Evolutionary conservation across 371 early-diverging fungal genomes (phyloP).

Genomic region (Mucor circinelloides): DNA sequence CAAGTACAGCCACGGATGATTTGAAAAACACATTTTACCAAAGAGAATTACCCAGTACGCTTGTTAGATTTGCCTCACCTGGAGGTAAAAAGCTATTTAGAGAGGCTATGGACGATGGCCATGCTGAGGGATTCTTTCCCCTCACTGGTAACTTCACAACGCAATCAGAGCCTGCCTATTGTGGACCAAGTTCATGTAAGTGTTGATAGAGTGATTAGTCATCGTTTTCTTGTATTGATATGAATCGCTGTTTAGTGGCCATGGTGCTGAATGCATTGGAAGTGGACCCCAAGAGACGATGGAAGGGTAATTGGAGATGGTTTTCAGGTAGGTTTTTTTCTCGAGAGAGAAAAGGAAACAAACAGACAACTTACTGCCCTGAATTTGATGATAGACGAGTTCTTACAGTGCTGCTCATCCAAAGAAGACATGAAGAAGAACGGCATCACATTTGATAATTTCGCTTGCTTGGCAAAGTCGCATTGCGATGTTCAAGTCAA

Average conservation of each 20-base stretch:
- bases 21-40: constrained; percentile 74
- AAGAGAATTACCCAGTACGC: constrained; percentile 70
- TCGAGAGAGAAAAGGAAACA: background rate
- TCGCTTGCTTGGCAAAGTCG: constrained; percentile 84
- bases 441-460: constrained; percentile 90
- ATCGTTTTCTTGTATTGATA: constrained; percentile 50
- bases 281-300: constrained; percentile 83
- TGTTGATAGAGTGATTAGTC: constrained; percentile 12
- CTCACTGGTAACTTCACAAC: constrained; percentile 89
- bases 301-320: constrained; percentile 96
- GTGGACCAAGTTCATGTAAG: constrained; percentile 61
- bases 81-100: constrained; percentile 81
- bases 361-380: background rate
- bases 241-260: constrained; percentile 53
- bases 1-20: constrained; percentile 24
- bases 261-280: constrained; percentile 93
- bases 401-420: constrained; percentile 83
- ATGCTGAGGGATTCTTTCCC: constrained; percentile 86
- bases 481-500: constrained; percentile 82
- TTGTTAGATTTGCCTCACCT: constrained; percentile 79
- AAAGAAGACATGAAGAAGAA: constrained; percentile 78
- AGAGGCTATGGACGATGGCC: constrained; percentile 72
- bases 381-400: constrained; percentile 61
- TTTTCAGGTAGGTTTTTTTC: constrained; percentile 37
- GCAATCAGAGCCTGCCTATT: constrained; percentile 86